Conservation (phyloP, 768 basidiomycete genomes). For the Phlebiopsis gigantea region DNA sequence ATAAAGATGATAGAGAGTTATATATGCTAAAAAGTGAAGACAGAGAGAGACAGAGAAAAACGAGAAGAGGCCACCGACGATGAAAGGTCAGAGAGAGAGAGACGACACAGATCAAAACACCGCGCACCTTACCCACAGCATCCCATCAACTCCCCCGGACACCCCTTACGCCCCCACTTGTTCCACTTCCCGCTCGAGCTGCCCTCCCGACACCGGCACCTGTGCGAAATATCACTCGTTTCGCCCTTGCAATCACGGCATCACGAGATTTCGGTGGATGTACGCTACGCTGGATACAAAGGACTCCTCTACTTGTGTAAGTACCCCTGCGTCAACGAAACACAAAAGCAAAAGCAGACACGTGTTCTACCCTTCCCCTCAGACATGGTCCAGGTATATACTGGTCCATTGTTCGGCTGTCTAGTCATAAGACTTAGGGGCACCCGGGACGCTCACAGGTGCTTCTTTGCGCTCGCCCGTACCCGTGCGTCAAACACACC, state of each 20-base stretch:
- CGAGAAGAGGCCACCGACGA: constrained; percentile 23
- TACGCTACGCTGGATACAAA: neutral
- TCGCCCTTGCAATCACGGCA: neutral
- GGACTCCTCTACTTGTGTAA: neutral
- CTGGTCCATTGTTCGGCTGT: neutral
- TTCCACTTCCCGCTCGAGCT: neutral
- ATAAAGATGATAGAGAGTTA: constrained; percentile 28
- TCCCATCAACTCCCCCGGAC: constrained; percentile 18
- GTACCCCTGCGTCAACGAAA: neutral
- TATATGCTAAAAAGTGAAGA: constrained; percentile 28
- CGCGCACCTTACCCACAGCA: constrained; percentile 15
- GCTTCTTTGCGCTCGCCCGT: constrained; percentile 79
- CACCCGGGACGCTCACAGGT: constrained; percentile 41
- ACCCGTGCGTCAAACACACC: constrained; percentile 79
- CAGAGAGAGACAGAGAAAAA: constrained; percentile 28
- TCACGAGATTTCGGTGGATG: neutral
- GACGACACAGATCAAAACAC: constrained; percentile 22
- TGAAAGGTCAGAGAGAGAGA: constrained; percentile 25
- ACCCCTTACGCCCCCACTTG: constrained; percentile 11
- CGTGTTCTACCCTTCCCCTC: neutral
- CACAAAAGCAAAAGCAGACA: neutral
- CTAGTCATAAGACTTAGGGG: neutral
- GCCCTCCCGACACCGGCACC: neutral
- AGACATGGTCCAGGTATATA: neutral
- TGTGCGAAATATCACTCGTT: constrained; percentile 4